Evolutionary conservation across 495 filamentous ascomycete genomes (phyloP).

Genomic region (Cercophora sp.): DNA sequence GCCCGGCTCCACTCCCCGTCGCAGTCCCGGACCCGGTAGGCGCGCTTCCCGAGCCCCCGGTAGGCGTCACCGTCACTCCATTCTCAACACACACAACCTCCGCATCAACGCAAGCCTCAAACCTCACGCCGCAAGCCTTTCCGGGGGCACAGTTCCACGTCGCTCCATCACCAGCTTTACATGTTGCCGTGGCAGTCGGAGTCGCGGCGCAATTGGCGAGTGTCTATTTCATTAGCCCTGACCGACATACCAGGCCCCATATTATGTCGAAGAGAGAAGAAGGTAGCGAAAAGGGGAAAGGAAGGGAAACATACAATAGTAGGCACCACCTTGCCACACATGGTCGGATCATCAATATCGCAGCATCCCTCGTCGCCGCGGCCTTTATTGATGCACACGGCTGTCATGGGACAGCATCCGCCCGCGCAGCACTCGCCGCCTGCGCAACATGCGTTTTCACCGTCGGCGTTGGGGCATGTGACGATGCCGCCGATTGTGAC

Average conservation of each 20-base stretch:
- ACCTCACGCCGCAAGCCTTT: conserved; percentile 1
- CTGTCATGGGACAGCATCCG: conserved; percentile 1
- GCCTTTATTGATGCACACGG: conserved; percentile 6
- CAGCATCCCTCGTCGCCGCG: conserved; percentile 8
- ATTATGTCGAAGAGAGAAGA: too few species aligned
- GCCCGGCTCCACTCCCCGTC: too few species aligned
- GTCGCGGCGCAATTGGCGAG: not conserved
- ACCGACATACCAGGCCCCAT: not conserved
- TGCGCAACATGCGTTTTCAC: not conserved
- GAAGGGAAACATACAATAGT: not conserved
- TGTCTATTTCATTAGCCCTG: not conserved
- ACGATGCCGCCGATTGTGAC: not conserved
- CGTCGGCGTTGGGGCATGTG: not conserved
- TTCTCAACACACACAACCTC: not conserved
- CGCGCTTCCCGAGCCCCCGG: not conserved
- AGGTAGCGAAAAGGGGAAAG: too few species aligned
- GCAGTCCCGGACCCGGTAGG: too few species aligned
- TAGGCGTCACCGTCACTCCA: not conserved
- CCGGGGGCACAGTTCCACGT: not conserved
- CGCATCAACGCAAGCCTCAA: not conserved
- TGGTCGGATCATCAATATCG: conserved; percentile 1
- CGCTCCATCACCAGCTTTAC: not conserved
- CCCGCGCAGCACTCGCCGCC: conserved; percentile 7
- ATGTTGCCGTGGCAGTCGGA: not conserved
- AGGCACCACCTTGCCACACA: not conserved